phyloP scores from a whole-genome alignment of 2,329 filamentous ascomycete genomes.

The Cercospora sp. region DNA sequence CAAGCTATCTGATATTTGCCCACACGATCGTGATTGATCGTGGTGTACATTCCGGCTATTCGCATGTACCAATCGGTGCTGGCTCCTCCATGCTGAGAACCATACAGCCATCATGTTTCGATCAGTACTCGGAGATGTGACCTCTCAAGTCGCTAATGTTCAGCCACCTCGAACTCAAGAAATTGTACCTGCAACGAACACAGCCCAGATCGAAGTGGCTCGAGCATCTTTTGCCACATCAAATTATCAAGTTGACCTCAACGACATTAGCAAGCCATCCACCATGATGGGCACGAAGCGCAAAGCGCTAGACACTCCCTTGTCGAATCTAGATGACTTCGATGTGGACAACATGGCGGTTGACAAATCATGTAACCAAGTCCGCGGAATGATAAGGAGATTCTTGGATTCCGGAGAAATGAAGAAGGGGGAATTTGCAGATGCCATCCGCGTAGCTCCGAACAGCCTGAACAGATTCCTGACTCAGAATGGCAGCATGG shows the following conservation, averaged over 20 bases:
- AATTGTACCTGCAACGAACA: too few species aligned
- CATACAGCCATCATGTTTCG: not conserved
- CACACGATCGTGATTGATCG: not conserved
- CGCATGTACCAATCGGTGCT: not conserved
- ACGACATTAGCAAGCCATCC: not conserved
- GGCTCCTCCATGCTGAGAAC: not conserved
- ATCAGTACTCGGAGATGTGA: not conserved
- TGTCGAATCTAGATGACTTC: slow-evolving; percentile 20
- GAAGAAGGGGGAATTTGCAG: slow-evolving; percentile 48
- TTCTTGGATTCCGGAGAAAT: slow-evolving; percentile 49
- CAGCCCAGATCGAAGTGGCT: not conserved
- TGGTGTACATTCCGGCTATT: not conserved
- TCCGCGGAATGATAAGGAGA: slow-evolving; percentile 45
- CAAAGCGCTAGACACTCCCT: slow-evolving; percentile 6
- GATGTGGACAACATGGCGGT: slow-evolving; percentile 23
- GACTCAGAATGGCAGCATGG: slow-evolving; percentile 47
- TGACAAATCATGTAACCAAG: slow-evolving; percentile 34
- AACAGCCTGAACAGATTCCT: slow-evolving; percentile 51
- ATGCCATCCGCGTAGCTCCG: slow-evolving; percentile 40
- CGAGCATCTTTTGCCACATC: slow-evolving; percentile 10
- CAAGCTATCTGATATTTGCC: not conserved
- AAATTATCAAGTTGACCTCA: slow-evolving; percentile 7
- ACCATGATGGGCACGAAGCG: slow-evolving; percentile 15
- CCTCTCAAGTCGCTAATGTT: not conserved
- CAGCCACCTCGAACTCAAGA: not conserved